These are phyloP conservation scores for Fusarium mundagurra DNA, from an alignment of 2,329 filamentous ascomycete species.

Conservation along the genomic window DNA sequence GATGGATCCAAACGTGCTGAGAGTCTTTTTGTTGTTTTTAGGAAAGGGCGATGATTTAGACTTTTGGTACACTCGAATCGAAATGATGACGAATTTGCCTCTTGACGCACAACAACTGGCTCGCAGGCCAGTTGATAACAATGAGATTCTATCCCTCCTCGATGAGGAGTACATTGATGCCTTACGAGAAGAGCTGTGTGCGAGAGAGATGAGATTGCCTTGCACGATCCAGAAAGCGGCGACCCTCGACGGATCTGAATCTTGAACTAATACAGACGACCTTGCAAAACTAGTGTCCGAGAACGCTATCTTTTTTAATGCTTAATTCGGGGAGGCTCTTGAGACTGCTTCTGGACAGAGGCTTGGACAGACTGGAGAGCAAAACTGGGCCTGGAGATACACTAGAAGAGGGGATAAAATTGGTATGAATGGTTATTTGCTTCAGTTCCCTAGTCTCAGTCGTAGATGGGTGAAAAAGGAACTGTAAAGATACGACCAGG, in stretches of 20 bases:
- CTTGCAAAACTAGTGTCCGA: not conserved
- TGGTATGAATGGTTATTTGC: not conserved
- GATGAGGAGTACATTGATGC: not conserved
- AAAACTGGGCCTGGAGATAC: not conserved
- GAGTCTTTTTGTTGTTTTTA: constrained; percentile 18
- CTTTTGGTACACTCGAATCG: constrained; percentile 15
- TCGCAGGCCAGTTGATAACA: not conserved
- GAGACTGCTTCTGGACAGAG: not conserved
- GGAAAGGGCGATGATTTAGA: constrained; percentile 11
- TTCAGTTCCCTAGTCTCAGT: not conserved
- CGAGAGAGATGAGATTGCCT: not conserved
- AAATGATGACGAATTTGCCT: not conserved
- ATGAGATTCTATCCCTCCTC: not conserved
- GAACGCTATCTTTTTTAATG: not conserved
- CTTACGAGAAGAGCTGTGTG: constrained; percentile 3
- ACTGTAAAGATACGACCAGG: not conserved
- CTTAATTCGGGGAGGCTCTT: not conserved
- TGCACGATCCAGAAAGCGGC: not conserved
- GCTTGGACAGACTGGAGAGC: too few species aligned
- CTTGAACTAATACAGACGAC: not conserved
- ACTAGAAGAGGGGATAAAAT: not conserved
- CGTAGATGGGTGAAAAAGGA: not conserved
- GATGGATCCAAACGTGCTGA: constrained; percentile 8
- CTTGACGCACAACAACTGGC: not conserved
- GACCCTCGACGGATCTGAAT: not conserved